phyloP scores from a whole-genome alignment of 371 early-diverging fungal genomes.

The Mucor piriformis region DNA sequence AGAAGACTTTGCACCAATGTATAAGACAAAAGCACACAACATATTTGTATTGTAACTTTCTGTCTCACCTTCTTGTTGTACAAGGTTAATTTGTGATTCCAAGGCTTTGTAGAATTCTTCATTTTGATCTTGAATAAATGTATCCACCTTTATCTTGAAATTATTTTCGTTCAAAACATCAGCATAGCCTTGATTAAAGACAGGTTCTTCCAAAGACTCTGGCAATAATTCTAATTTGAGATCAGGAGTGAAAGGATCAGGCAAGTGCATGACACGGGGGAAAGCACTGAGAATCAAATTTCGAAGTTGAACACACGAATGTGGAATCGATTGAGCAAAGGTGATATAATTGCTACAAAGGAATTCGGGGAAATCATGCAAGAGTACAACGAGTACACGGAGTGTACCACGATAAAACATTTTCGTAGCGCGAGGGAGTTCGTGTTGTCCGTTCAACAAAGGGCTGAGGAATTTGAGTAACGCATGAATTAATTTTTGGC shows the following conservation, averaged over 20 bases:
- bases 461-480: conserved; percentile 87
- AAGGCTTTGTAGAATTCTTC: conserved; percentile 25
- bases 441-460: conserved; percentile 65
- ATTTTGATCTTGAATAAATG: conserved; percentile 61
- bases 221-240: conserved; percentile 84
- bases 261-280: conserved; percentile 91
- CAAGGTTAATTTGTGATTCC: conserved; percentile 33
- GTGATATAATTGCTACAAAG: conserved; percentile 86
- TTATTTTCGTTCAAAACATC: conserved; percentile 50
- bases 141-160: conserved; percentile 71
- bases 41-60: conserved; percentile 29
- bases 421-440: conserved; percentile 70
- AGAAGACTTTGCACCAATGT: conserved; percentile 78
- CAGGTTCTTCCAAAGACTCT: conserved; percentile 62
- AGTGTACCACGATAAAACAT: conserved; percentile 88
- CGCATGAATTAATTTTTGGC: conserved; percentile 77
- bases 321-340: conserved; percentile 90
- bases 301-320: conserved; percentile 90
- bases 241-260: conserved; percentile 94
- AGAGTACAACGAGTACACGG: conserved; percentile 85
- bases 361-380: conserved; percentile 98
- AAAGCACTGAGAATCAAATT: conserved; percentile 95
- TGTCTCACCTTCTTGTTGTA: conserved; percentile 39
- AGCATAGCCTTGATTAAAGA: conserved; percentile 60
- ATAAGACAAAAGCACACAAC: conserved; percentile 82